Evolutionary conservation across 2,329 filamentous ascomycete species (phyloP).

Genomic region (Botrytis paeoniae): DNA sequence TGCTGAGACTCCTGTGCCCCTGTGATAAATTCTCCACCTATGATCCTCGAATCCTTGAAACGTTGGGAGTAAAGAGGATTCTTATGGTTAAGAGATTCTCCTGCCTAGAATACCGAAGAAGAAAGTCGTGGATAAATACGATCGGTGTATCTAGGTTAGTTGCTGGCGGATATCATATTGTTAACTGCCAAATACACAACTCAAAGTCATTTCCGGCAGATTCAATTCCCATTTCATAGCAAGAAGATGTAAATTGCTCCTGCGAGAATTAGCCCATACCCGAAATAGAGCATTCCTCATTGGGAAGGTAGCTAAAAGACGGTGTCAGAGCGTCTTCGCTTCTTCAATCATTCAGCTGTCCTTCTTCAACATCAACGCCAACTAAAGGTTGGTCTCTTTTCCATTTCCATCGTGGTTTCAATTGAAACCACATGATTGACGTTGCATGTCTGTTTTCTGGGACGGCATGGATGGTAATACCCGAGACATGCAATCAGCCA

Average conservation of each 20-base stretch:
- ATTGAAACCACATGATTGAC: background rate
- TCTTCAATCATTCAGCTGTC: background rate
- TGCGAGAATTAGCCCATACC: background rate
- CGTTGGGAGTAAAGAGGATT: background rate
- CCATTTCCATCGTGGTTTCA: background rate
- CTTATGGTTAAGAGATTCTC: background rate
- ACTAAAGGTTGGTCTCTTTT: background rate
- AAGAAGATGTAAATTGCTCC: background rate
- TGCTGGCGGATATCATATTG: background rate
- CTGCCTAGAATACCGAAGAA: background rate
- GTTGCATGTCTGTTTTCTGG: background rate
- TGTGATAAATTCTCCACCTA: background rate
- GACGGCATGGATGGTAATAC: background rate
- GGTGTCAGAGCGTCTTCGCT: background rate
- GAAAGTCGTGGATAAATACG: background rate
- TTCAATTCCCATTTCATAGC: background rate
- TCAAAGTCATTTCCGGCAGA: background rate
- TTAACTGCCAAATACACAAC: background rate
- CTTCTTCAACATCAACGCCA: background rate
- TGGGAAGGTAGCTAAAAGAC: background rate
- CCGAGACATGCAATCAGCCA: conserved; percentile 16
- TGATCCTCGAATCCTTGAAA: too few species aligned
- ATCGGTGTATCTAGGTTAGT: background rate
- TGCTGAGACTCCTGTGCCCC: background rate
- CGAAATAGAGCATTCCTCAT: background rate